phyloP scores from a whole-genome alignment of 2,329 filamentous ascomycete genomes.

The Exophiala alcalophila region DNA sequence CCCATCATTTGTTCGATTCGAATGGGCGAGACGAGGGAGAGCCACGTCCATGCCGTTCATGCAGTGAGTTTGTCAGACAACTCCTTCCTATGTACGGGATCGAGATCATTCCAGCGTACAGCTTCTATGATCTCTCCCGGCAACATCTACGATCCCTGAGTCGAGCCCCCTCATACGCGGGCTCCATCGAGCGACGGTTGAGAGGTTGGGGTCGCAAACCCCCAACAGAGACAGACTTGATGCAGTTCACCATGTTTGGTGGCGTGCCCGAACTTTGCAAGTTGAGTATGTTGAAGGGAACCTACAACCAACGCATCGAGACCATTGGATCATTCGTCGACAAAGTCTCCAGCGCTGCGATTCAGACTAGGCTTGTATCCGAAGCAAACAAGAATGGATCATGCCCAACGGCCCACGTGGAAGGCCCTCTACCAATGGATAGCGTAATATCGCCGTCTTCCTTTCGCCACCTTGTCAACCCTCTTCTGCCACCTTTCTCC shows the following conservation, averaged over 20 bases:
- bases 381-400: neutral
- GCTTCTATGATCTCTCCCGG: constrained; percentile 24
- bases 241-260: constrained; percentile 24
- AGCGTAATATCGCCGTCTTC: neutral
- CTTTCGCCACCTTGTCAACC: constrained; percentile 5
- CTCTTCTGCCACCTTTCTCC: constrained; percentile 9
- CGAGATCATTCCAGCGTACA: constrained; percentile 23
- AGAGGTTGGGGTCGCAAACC: constrained; percentile 22
- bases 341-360: constrained; percentile 10
- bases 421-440: too few species aligned
- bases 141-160: constrained; percentile 23
- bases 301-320: constrained; percentile 24
- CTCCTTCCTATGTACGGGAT: constrained; percentile 17
- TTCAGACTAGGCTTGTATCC: constrained; percentile 3
- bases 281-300: constrained; percentile 26
- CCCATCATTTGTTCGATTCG: constrained; percentile 4
- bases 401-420: too few species aligned
- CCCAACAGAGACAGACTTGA: constrained; percentile 24
- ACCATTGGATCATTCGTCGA: constrained; percentile 23
- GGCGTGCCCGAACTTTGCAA: constrained; percentile 24
- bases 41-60: constrained; percentile 12
- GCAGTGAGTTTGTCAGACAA: constrained; percentile 10
- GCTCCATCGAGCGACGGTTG: constrained; percentile 23
- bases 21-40: neutral
- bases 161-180: constrained; percentile 24